Evolutionary conservation across 192 early-diverging fungal genomes (phyloP), one percentile per base, ranked within the genome.

Genomic region (Phycomyces blakesleeanus): DNA sequence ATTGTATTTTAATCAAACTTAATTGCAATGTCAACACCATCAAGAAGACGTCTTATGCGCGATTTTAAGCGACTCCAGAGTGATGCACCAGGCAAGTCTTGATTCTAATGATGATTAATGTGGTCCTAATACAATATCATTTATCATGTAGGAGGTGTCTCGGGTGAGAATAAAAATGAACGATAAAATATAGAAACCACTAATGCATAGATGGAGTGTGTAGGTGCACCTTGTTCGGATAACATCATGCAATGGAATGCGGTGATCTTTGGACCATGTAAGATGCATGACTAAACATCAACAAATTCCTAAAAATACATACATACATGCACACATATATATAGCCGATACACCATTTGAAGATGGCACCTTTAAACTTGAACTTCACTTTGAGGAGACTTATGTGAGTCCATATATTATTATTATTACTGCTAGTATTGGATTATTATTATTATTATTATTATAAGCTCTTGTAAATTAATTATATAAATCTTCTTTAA

Each of bases 171-270:
- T 55, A 12, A 57, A 51, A 18, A 20, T n/a, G 29, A 26, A 14
- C 12, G 12, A 57, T 16, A 20, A 40, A 52, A 26, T 24, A 51
- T 29, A n/a, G 15, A 34, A 21, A 41, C 34, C 41, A 44, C 20
- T 12, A 5, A 25, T 18, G 51, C 21, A 39, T 37, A 34, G 24
- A 37, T 21, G 20, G 81, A 91, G 34, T 87, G 92, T 53, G 87
- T 87, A 11, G 97, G 95, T 18, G 89, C 94, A 0, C 97, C 97
- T 14, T 92, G 91, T 71, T 82, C 91, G 1, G 95, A 98, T 82
- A 98, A 98, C 73, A 97, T 98, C 61, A 89, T 97, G 82, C 61
- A 92, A 47, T 97, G 97, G 97, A 98, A 99, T 70, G 97, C 96
- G 14, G 95, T 99, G n/a, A 99, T 99, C 72, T 99, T 99, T 78